Evolutionary conservation across 148 eudicot species (phyloP).

Genomic region (Vaccinium myrtillus): DNA sequence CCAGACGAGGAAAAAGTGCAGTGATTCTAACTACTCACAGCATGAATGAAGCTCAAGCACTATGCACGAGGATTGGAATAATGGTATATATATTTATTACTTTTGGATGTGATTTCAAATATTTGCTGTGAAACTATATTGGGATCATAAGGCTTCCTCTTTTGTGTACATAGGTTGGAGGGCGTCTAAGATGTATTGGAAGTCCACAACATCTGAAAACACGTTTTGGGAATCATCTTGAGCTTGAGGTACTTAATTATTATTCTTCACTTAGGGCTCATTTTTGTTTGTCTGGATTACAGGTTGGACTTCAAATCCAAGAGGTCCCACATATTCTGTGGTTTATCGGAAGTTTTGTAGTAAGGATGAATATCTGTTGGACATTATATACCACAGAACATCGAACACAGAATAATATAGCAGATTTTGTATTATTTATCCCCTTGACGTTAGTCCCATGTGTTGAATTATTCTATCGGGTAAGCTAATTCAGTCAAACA

Average conservation of each 20-base stretch:
- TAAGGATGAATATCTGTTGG: not conserved
- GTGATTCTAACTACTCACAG: constrained; percentile 97
- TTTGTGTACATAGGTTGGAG: constrained; percentile 65
- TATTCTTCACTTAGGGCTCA: not conserved
- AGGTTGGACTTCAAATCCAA: not conserved
- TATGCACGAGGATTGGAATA: constrained; percentile 94
- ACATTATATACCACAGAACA: not conserved
- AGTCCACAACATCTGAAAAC: constrained; percentile 98
- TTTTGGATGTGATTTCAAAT: constrained; percentile 7
- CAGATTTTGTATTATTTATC: not conserved
- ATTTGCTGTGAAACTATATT: not conserved
- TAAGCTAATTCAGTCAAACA: not conserved
- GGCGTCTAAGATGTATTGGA: constrained; percentile 84
- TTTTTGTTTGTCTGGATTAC: not conserved
- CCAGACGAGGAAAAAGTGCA: constrained; percentile 92
- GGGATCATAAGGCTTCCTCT: not conserved
- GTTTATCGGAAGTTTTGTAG: not conserved
- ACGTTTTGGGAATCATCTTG: constrained; percentile 97
- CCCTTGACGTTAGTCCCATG: not conserved
- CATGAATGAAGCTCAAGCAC: constrained; percentile 99
- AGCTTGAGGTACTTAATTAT: constrained; percentile 65
- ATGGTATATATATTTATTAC: constrained; percentile 49
- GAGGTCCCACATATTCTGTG: constrained; percentile 3
- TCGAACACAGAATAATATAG: not conserved
- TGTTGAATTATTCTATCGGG: not conserved